Base-by-base conservation (phyloP, 2,329 filamentous ascomycete species). In the Amauroascus niger region DNA sequence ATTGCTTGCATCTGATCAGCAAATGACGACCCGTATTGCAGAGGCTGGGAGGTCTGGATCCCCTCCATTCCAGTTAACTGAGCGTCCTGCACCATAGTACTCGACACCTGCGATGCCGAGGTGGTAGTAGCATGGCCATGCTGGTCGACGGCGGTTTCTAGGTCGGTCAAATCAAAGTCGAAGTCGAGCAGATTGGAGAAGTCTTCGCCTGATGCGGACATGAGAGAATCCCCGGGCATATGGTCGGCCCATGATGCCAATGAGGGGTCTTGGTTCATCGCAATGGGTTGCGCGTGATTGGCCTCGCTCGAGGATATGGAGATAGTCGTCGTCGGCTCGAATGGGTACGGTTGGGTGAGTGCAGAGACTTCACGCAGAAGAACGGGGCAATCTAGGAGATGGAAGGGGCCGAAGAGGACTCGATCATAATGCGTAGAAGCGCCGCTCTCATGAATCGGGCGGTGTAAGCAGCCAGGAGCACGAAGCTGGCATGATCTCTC, bases 181-280 rank as follows among this genome's bases (percentile, higher is more conserved):
- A 76, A 74, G 52, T 76, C 72, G 55, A 76, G 69, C 55, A 75
- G 72, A 54, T 71, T 74, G 54, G 72, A 69, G 59, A 76, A 76
- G 52, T 76, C 74, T 57, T 76, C 74, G 56, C 67, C 60, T 54
- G 69, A 61, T 24, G 63, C 63, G 7, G 67, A 58, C 51, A 73
- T 67, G 57, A 74, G 67, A 39, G 67, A 61, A 49, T 70, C 68
- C 54, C 68, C 67, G 50, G 69, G 65, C 30, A 70, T 61, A 45
- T 68, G 63, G 52, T 69, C 68, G 35, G 68, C 62, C 72, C 72
- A 74, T 57, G 59, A 54, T 40, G 64, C 59, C 60, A 71, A 61
- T 37, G 69, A 59, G 9, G 64, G 57, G 49, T 69, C 65, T 61
- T 69, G 65, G 54, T 74, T 69, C 70, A 73, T 73, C 53, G 55